Conservation (phyloP, 164 flowering plant genomes). For the Umbellularia californica region DNA sequence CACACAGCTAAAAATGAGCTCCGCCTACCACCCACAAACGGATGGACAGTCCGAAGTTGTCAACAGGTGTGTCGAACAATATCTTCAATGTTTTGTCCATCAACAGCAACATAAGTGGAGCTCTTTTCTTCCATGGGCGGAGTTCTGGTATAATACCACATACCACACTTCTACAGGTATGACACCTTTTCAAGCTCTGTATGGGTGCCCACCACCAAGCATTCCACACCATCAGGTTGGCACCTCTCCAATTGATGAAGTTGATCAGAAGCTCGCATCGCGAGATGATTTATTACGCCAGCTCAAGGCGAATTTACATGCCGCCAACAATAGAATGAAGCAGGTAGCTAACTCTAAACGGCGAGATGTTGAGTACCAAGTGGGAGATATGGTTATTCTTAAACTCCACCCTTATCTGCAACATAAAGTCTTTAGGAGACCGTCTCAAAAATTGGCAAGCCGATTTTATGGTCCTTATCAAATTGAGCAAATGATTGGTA, state of each 20-base stretch:
- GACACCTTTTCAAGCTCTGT: conserved; percentile 1
- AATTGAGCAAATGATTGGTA: background rate
- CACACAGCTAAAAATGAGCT: background rate
- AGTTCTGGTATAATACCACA: background rate
- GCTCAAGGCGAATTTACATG: background rate
- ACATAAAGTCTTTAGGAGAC: background rate
- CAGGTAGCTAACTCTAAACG: background rate
- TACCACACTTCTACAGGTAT: background rate
- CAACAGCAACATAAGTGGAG: background rate
- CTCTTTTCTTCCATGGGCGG: background rate
- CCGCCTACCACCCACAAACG: background rate
- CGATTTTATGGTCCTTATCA: conserved; percentile 2
- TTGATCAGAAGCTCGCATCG: background rate
- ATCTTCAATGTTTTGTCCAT: background rate
- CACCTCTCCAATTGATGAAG: background rate
- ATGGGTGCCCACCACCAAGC: background rate
- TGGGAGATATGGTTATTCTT: conserved; percentile 1
- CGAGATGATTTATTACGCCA: background rate
- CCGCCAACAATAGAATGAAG: background rate
- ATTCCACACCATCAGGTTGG: background rate
- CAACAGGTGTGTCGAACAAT: conserved; percentile 1
- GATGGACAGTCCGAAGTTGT: background rate
- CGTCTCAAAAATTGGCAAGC: background rate
- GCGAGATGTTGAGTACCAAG: background rate
- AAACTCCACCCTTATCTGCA: conserved; percentile 4